These are phyloP conservation scores for Vicia sativa DNA, from an alignment of 306 rosid species.

Conservation along the genomic window DNA sequence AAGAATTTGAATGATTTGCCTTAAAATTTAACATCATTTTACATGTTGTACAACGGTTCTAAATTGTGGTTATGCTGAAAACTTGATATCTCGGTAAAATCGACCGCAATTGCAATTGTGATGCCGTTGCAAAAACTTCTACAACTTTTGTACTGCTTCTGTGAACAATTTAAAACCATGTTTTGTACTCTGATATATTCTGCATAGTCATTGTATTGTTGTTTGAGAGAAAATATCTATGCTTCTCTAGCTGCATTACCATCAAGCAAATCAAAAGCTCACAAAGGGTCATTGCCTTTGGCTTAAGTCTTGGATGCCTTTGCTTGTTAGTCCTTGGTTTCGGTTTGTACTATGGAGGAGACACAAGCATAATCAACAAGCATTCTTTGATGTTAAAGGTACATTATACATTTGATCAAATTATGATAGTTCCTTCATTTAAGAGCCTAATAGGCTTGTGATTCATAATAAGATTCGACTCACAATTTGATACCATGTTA, in stretches of 20 bases:
- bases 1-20: background rate
- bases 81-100: background rate
- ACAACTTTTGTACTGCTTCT: background rate
- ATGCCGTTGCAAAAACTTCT: background rate
- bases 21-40: background rate
- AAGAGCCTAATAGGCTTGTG: background rate
- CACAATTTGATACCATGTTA: background rate
- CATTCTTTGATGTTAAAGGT: slow-evolving; percentile 57
- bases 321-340: slow-evolving; percentile 66
- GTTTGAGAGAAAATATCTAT: slow-evolving; percentile 44
- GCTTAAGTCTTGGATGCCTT: slow-evolving; percentile 76
- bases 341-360: slow-evolving; percentile 64
- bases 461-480: background rate
- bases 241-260: slow-evolving; percentile 55
- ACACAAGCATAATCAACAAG: slow-evolving; percentile 42
- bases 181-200: slow-evolving; percentile 1
- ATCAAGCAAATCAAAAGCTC: slow-evolving; percentile 54
- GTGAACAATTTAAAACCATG: background rate
- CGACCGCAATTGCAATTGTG: background rate
- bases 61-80: background rate
- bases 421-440: no score
- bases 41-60: background rate
- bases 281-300: slow-evolving; percentile 73
- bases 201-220: slow-evolving; percentile 29
- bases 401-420: background rate